Evolutionary conservation across 1,139 yeast genomes (phyloP).

Genomic region (Nakaseomyces nivariensis): DNA sequence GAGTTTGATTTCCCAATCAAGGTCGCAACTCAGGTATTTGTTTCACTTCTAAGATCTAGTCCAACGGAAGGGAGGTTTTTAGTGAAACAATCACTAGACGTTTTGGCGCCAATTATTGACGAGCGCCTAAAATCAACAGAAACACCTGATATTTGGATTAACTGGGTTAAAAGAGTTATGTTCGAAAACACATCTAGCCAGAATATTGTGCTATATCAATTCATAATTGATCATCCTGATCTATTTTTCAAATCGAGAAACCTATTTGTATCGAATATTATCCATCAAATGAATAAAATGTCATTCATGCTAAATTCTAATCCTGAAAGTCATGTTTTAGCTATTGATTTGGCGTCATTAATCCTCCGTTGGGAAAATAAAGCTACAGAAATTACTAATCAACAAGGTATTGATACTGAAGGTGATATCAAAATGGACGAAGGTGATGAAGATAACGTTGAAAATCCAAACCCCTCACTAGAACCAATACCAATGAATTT

Average conservation of each 20-base stretch:
- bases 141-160: slow-evolving; percentile 72
- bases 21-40: slow-evolving; percentile 85
- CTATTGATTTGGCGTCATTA: slow-evolving; percentile 81
- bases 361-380: slow-evolving; percentile 76
- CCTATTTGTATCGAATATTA: slow-evolving; percentile 78
- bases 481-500: slow-evolving; percentile 60
- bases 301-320: slow-evolving; percentile 76
- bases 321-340: slow-evolving; percentile 70
- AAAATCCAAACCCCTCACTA: slow-evolving; percentile 9
- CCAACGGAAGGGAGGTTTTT: slow-evolving; percentile 77
- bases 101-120: slow-evolving; percentile 82
- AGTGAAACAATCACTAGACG: slow-evolving; percentile 80
- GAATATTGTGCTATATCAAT: slow-evolving; percentile 65
- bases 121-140: slow-evolving; percentile 51
- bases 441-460: slow-evolving; percentile 5
- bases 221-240: slow-evolving; percentile 78
- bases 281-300: slow-evolving; percentile 90
- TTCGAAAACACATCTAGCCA: slow-evolving; percentile 86
- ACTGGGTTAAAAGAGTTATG: slow-evolving; percentile 88
- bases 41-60: slow-evolving; percentile 75
- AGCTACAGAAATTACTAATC: slow-evolving; percentile 25
- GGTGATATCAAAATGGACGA: slow-evolving; percentile 24
- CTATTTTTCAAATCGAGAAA: slow-evolving; percentile 80
- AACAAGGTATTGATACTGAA: slow-evolving; percentile 23
- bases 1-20: slow-evolving; percentile 85